A percentile compares a stretch with the other conserved stretches of the same genome.
phyloP scores from a whole-genome alignment of 768 basidiomycete species.

The Gyrodon lividus region DNA sequence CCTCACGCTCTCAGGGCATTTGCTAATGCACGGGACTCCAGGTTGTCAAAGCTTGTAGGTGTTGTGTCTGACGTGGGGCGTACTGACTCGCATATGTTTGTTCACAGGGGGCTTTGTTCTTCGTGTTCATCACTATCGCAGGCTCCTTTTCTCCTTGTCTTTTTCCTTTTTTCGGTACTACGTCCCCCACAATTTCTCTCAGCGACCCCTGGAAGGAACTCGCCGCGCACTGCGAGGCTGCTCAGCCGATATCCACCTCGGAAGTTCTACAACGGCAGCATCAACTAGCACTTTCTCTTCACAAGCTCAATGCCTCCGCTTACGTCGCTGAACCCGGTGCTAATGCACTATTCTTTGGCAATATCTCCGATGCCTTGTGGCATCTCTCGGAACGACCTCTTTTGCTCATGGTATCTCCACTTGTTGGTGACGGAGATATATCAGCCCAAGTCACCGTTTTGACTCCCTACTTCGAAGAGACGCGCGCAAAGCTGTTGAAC shows the following conservation, averaged over 20 bases:
- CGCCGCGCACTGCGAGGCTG: conserved; percentile 45
- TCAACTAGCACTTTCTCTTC: conserved; percentile 48
- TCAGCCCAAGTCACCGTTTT: conserved; percentile 55
- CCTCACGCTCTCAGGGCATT: background rate
- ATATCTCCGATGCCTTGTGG: conserved; percentile 65
- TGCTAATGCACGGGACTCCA: background rate
- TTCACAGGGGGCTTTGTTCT: conserved; percentile 5
- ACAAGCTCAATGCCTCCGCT: conserved; percentile 53
- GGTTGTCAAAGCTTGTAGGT: conserved; percentile 13
- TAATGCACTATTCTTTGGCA: conserved; percentile 69
- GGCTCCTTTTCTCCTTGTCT: conserved; percentile 6
- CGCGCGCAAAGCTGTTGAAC: conserved; percentile 60
- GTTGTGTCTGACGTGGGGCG: background rate
- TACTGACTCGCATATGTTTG: conserved; percentile 1
- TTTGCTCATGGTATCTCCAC: conserved; percentile 60
- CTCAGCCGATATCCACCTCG: conserved; percentile 43
- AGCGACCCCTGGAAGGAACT: conserved; percentile 24
- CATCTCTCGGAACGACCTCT: conserved; percentile 76
- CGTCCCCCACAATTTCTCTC: background rate
- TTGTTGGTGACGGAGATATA: conserved; percentile 23
- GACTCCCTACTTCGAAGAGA: conserved; percentile 75
- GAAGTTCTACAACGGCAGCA: conserved; percentile 57
- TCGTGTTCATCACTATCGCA: conserved; percentile 8
- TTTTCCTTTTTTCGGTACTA: background rate
- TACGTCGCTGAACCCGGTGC: conserved; percentile 83